Evolutionary conservation across 768 basidiomycete species (phyloP), one percentile per base, ranked within the genome.

Genomic region (Rhizopogon vulgaris): DNA sequence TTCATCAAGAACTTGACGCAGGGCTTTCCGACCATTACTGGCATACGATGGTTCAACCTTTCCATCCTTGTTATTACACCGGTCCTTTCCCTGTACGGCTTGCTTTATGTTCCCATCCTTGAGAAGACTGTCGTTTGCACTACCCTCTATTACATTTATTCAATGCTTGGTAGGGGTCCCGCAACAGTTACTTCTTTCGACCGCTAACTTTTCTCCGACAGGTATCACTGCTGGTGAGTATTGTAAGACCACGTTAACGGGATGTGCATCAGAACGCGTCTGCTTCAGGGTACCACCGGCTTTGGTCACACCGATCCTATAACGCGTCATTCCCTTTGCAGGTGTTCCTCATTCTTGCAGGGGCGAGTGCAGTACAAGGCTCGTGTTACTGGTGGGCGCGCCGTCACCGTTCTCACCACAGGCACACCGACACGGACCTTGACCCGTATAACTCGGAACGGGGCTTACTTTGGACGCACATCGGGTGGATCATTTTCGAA

Each of bases 331-430:
- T 73, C n/a, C 79, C 82, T 27, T 77, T 93, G 14, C 87, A 87
- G 63, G 68, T 82, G 45, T 79, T 84, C 62, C 76, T 92, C 32
- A 75, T 89, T 8, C 71, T 81, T 41, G 87, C 84, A 2, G 90
- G 90, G 7, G 80, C 85, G 30, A 90, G 89, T 62, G 87, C 89
- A 3, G 87, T 90, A 3, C 84, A 93, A 70, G 90, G 90, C 0
- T 91, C 89, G 12, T 88, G 88, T 69, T 83, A 79, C 63, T 93
- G 89, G 88, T 93, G 90, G 90, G 81, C 85, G 14, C 78, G 85
- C 45, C 80, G 85, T 7, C 90, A 93, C 68, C 83, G 90, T 52
- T 87, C 88, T 32, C 88, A 89, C 63, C 88, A 89, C 64, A 82
- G 87, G 56, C 77, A 91, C 70, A 90, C 89, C 57, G 90, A 93